These are phyloP conservation scores for Moringa oleifera DNA, from an alignment of 345 rosid species.

Conservation along the genomic window DNA sequence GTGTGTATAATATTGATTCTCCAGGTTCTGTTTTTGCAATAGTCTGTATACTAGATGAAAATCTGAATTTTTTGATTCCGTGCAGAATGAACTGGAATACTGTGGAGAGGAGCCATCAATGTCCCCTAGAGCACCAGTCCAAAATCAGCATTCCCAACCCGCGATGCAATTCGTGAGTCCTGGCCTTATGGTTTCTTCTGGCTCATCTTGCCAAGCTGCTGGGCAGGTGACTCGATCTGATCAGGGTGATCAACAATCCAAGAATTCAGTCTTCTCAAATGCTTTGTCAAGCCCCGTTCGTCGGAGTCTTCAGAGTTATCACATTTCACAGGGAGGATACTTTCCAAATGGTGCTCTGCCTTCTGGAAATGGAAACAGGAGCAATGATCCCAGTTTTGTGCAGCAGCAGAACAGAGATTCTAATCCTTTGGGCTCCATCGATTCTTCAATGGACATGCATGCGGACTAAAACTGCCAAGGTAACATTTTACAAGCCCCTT, in stretches of 20 bases:
- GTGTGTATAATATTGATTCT: no score
- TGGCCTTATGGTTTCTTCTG: constrained; percentile 47
- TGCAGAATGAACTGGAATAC: constrained; percentile 54
- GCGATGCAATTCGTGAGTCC: constrained; percentile 36
- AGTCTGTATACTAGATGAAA: no score
- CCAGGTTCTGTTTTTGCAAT: no score
- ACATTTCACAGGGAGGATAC: constrained; percentile 62
- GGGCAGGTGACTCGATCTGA: constrained; percentile 48
- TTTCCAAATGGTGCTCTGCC: constrained; percentile 31
- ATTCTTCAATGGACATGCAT: constrained; percentile 89
- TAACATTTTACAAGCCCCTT: constrained; percentile 11
- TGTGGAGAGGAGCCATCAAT: constrained; percentile 46
- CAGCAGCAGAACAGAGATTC: constrained; percentile 60
- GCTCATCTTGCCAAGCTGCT: constrained; percentile 41
- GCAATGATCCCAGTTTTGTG: constrained; percentile 31
- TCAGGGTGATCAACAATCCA: constrained; percentile 61
- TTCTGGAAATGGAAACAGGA: constrained; percentile 36
- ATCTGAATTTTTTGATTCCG: constrained; percentile 4
- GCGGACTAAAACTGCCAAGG: constrained; percentile 34
- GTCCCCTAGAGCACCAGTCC: constrained; percentile 61
- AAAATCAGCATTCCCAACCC: constrained; percentile 44
- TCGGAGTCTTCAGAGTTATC: constrained; percentile 68
- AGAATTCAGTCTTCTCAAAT: constrained; percentile 78
- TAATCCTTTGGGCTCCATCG: constrained; percentile 57
- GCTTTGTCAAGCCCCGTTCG: constrained; percentile 77